Evolutionary conservation across 75 land plant genomes (phyloP).

Genomic region (Pseudotsuga menziesii): DNA sequence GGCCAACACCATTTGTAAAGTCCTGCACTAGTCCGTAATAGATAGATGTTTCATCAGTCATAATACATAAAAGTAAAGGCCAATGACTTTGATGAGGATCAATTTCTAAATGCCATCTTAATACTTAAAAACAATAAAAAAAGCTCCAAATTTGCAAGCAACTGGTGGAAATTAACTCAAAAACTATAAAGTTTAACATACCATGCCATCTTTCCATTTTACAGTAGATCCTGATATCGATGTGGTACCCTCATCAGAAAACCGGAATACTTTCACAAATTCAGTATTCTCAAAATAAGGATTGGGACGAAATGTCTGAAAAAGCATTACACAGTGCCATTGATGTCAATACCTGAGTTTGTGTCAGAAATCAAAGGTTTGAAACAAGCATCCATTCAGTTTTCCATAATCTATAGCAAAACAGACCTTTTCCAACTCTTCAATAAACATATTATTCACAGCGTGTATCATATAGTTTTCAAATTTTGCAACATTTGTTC

Average conservation of each 20-base stretch:
- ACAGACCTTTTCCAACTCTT: too few relatives aligned
- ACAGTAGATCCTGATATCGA: slow-evolving; percentile 65
- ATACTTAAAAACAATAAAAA: too few relatives aligned
- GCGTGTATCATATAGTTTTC: too few relatives aligned
- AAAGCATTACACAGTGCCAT: background rate
- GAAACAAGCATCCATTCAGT: too few relatives aligned
- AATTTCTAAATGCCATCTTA: too few relatives aligned
- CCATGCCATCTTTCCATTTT: slow-evolving; percentile 98
- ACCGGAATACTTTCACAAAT: slow-evolving; percentile 67
- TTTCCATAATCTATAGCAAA: background rate
- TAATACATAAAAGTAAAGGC: too few relatives aligned
- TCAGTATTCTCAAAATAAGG: slow-evolving; percentile 91
- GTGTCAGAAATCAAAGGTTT: too few relatives aligned
- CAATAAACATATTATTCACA: background rate
- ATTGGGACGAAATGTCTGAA: slow-evolving; percentile 71
- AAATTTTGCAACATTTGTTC: background rate
- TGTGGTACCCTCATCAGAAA: slow-evolving; percentile 72
- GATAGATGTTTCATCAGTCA: too few relatives aligned
- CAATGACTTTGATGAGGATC: too few relatives aligned
- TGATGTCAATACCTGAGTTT: too few relatives aligned
- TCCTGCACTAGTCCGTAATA: slow-evolving; percentile 31
- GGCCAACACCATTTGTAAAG: slow-evolving; percentile 58
- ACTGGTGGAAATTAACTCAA: too few relatives aligned
- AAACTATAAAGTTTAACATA: slow-evolving; percentile 13
- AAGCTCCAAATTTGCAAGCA: too few relatives aligned